A percentile compares a stretch with the other conserved stretches of the same genome.
Evolutionary conservation across 352 stramenopile species (phyloP).

Genomic region (Phytophthora pseudosyringae): DNA sequence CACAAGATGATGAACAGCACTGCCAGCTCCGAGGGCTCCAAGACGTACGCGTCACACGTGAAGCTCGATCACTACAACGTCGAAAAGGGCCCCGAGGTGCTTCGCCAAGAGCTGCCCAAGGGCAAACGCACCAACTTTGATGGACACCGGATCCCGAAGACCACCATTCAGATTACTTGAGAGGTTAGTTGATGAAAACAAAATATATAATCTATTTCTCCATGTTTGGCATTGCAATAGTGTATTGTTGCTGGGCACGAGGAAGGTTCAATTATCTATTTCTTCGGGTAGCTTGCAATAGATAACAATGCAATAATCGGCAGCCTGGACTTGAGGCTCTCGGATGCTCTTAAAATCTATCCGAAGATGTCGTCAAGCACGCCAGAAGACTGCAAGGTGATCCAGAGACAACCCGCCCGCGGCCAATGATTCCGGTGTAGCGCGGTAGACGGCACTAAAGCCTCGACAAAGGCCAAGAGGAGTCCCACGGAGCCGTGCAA

Average conservation of each 20-base stretch:
- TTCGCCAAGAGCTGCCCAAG: constrained; percentile 57
- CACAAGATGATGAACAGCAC: constrained; percentile 82
- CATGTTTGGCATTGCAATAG: too few relatives aligned
- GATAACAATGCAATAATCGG: too few relatives aligned
- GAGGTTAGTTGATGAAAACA: neutral
- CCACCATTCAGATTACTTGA: constrained; percentile 58
- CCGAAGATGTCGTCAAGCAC: constrained; percentile 69
- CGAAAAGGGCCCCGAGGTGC: constrained; percentile 48
- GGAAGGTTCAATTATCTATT: too few relatives aligned
- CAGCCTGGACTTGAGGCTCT: too few relatives aligned
- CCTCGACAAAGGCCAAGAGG: too few relatives aligned
- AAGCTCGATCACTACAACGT: constrained; percentile 80
- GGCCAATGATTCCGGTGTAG: constrained; percentile 18
- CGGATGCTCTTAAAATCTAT: constrained; percentile 4
- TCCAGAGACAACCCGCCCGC: constrained; percentile 57
- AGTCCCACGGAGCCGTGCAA: too few relatives aligned
- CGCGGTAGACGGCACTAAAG: constrained; percentile 7
- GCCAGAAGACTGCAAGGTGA: constrained; percentile 63
- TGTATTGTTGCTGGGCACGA: too few relatives aligned
- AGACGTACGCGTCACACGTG: constrained; percentile 67
- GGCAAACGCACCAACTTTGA: constrained; percentile 79
- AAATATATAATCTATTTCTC: too few relatives aligned
- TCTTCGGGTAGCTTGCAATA: too few relatives aligned
- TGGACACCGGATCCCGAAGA: constrained; percentile 47
- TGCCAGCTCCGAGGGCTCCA: constrained; percentile 47